These are phyloP conservation scores for Mortierella hygrophila DNA, from an alignment of 192 early-diverging fungal genomes.

Conservation along the genomic window DNA sequence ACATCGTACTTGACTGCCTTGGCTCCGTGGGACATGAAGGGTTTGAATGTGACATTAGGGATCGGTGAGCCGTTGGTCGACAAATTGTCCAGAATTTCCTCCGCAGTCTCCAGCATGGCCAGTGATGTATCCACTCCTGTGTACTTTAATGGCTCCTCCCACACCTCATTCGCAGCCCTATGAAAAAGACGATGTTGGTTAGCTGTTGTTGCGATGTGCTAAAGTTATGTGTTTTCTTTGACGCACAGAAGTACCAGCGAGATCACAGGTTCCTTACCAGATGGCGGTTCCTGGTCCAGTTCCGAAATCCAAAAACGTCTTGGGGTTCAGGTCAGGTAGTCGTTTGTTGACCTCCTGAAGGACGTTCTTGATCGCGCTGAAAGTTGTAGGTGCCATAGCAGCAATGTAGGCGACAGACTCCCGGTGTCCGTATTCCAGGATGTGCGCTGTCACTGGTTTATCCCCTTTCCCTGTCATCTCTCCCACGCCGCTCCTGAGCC, in stretches of 20 bases:
- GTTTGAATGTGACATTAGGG: constrained; percentile 62
- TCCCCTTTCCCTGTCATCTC: constrained; percentile 21
- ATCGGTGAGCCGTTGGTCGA: constrained; percentile 15
- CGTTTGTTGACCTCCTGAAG: constrained; percentile 71
- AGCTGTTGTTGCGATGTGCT: not conserved
- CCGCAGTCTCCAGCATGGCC: constrained; percentile 79
- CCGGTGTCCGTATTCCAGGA: constrained; percentile 74
- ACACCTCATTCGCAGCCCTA: constrained; percentile 76
- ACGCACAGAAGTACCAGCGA: not conserved
- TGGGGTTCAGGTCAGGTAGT: constrained; percentile 73
- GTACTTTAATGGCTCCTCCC: constrained; percentile 59
- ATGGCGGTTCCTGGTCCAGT: constrained; percentile 86
- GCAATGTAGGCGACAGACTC: constrained; percentile 84
- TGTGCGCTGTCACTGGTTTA: constrained; percentile 64
- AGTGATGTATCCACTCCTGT: constrained; percentile 84
- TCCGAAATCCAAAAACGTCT: constrained; percentile 82
- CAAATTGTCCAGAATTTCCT: constrained; percentile 58
- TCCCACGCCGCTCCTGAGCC: constrained; percentile 37
- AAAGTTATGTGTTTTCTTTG: not conserved
- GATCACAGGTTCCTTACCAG: constrained; percentile 60
- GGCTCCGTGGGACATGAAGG: constrained; percentile 74
- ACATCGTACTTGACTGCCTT: constrained; percentile 68
- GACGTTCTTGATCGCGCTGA: constrained; percentile 78
- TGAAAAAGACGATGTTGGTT: not conserved
- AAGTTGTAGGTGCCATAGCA: constrained; percentile 70